Evolutionary conservation across 805 yeast genomes (phyloP).

Genomic region (Pichia exigua): DNA sequence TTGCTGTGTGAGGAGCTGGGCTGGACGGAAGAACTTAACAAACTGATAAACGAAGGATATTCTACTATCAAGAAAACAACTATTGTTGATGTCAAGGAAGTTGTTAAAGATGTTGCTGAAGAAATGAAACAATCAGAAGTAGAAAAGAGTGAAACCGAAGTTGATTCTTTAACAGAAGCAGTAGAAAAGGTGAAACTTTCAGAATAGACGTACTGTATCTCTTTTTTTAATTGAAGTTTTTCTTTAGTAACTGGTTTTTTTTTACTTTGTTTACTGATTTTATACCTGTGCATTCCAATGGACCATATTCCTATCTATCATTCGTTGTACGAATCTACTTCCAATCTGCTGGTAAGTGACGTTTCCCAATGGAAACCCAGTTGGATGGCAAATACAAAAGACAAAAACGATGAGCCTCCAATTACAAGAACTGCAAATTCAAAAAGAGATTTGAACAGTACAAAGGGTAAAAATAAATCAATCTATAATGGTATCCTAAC

Average conservation of each 20-base stretch:
- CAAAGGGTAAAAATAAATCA: background rate
- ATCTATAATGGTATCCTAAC: background rate
- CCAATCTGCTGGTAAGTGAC: background rate
- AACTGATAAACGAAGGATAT: constrained; percentile 25
- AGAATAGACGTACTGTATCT: background rate
- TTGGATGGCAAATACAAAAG: background rate
- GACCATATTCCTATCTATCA: background rate
- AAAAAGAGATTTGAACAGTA: background rate
- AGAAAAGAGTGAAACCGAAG: background rate
- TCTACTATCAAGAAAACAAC: background rate
- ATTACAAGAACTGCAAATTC: background rate
- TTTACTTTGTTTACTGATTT: background rate
- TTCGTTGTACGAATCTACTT: constrained; percentile 2
- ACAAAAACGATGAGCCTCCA: background rate
- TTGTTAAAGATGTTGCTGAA: constrained; percentile 6
- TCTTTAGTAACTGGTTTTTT: background rate
- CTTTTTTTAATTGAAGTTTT: background rate
- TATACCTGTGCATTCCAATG: background rate
- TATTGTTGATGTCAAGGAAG: background rate
- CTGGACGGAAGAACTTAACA: constrained; percentile 52
- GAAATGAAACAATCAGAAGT: background rate
- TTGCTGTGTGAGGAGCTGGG: constrained; percentile 47
- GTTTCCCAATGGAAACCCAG: constrained; percentile 1
- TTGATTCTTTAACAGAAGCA: constrained; percentile 9
- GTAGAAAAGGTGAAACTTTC: constrained; percentile 6